Percentiles rank a stretch among this genome's conserved stretches.
phyloP scores from a whole-genome alignment of 305 asterid species.

The Caryopteris hybrid region DNA sequence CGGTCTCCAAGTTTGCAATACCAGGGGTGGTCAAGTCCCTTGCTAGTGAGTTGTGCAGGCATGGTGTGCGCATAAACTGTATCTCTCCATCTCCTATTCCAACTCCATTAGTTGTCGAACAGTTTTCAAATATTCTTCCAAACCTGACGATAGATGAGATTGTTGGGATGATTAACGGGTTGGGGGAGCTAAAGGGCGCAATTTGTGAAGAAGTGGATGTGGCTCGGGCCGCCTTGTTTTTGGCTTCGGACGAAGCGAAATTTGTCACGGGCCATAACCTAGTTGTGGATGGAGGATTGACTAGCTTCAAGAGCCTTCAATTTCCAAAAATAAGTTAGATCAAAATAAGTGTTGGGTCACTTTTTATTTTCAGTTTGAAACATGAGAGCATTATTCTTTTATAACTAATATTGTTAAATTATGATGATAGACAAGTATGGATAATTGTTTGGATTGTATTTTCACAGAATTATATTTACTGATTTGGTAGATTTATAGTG shows the following conservation, averaged over 20 bases:
- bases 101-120: conserved; percentile 26
- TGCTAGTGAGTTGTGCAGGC: conserved; percentile 32
- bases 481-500: too few species aligned
- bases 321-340: not conserved
- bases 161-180: conserved; percentile 12
- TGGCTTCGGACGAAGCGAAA: conserved; percentile 41
- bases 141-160: conserved; percentile 12
- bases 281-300: conserved; percentile 49
- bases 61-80: conserved; percentile 41
- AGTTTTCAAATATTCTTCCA: not conserved
- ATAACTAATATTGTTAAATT: too few species aligned
- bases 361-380: too few species aligned
- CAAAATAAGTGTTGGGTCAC: too few species aligned
- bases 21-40: conserved; percentile 27
- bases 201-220: conserved; percentile 25
- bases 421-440: too few species aligned
- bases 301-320: conserved; percentile 27
- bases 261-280: conserved; percentile 42
- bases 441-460: too few species aligned
- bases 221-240: conserved; percentile 34
- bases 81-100: conserved; percentile 33
- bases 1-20: conserved; percentile 28
- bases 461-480: too few species aligned
- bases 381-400: too few species aligned
- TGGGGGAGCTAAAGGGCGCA: conserved; percentile 35